Percentiles rank a stretch among this genome's conserved stretches.
phyloP scores from a whole-genome alignment of 257 asterid species.

The Echites panduratus region DNA sequence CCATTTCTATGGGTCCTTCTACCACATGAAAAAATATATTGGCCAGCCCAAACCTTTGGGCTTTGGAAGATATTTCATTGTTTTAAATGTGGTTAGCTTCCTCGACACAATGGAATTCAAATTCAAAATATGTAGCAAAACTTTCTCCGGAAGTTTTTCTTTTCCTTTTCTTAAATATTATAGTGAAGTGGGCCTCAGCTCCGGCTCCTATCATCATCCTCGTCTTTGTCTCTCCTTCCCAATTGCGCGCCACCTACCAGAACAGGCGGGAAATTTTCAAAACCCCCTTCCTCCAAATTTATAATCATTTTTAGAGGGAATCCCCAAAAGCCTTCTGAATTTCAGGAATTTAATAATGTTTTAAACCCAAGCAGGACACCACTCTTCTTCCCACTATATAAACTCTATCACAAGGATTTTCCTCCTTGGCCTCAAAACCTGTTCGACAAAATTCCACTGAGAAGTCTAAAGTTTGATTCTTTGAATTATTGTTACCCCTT shows the following conservation, averaged over 20 bases:
- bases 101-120: not conserved
- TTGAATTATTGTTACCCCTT: not conserved
- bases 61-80: no score
- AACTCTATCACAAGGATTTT: not conserved
- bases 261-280: conserved; percentile 55
- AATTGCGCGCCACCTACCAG: conserved; percentile 27
- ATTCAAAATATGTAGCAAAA: not conserved
- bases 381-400: conserved; percentile 10
- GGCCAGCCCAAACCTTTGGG: no score
- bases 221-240: no score
- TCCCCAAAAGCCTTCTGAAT: conserved; percentile 18
- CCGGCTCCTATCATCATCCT: not conserved
- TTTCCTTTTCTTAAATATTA: no score
- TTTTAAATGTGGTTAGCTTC: no score
- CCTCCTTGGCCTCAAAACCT: conserved; percentile 4
- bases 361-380: not conserved
- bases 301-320: conserved; percentile 34
- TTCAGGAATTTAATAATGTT: not conserved
- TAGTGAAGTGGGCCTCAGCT: conserved; percentile 26
- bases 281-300: conserved; percentile 4
- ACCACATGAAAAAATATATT: no score
- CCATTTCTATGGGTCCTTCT: no score
- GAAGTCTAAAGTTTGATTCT: not conserved
- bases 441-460: conserved; percentile 35
- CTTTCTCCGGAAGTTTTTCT: not conserved